phyloP scores from a whole-genome alignment of 805 yeast species.

The Sugiyamaella mastotermitis region DNA sequence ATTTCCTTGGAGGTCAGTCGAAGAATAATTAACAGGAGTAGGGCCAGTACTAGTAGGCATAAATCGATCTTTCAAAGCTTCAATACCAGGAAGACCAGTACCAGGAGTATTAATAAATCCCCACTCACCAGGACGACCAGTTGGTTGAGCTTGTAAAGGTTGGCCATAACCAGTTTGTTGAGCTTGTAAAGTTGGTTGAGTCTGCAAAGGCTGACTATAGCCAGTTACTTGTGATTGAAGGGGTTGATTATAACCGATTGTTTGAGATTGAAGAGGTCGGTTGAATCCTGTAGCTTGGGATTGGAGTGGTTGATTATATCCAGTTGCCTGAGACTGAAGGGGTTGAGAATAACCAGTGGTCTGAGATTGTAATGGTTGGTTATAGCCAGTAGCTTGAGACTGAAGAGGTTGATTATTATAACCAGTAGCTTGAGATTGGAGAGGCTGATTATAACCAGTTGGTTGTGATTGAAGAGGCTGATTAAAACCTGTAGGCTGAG shows the following conservation, averaged over 20 bases:
- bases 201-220: slow-evolving; percentile 27
- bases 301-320: slow-evolving; percentile 29
- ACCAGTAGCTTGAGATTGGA: slow-evolving; percentile 10
- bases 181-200: slow-evolving; percentile 35
- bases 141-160: slow-evolving; percentile 37
- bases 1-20: slow-evolving; percentile 32
- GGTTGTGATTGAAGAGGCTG: slow-evolving; percentile 26
- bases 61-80: slow-evolving; percentile 59
- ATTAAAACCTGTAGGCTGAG: slow-evolving; percentile 30
- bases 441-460: slow-evolving; percentile 30
- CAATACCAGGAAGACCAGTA: slow-evolving; percentile 66
- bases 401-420: slow-evolving; percentile 3
- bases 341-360: slow-evolving; percentile 22
- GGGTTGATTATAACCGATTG: slow-evolving; percentile 5
- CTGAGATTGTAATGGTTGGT: slow-evolving; percentile 22
- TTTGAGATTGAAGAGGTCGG: slow-evolving; percentile 25
- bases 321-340: slow-evolving; percentile 25
- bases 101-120: slow-evolving; percentile 66
- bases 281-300: slow-evolving; percentile 17
- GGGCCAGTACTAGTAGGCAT: slow-evolving; percentile 38
- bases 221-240: slow-evolving; percentile 22
- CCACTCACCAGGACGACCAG: slow-evolving; percentile 76
- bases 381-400: slow-evolving; percentile 17
- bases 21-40: slow-evolving; percentile 19
- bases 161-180: slow-evolving; percentile 27